Percentiles rank a stretch among this genome's conserved stretches.
These are phyloP conservation scores for Cyamopsis tetragonoloba DNA, from an alignment of 306 rosid genomes.

Conservation along the genomic window DNA sequence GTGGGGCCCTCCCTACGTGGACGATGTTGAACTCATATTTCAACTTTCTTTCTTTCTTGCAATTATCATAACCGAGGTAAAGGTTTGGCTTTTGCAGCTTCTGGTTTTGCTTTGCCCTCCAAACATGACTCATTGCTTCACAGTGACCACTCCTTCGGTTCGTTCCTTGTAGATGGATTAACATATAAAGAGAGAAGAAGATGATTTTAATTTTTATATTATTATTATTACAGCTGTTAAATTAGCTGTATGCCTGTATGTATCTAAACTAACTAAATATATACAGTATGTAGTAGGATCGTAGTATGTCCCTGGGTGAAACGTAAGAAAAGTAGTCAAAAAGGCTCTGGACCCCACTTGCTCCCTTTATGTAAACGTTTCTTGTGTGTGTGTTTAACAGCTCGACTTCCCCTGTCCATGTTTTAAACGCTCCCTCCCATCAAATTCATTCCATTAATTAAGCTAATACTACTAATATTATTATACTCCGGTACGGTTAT, in stretches of 20 bases:
- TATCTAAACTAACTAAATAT: too few species aligned
- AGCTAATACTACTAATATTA: not conserved
- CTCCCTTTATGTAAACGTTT: constrained; percentile 32
- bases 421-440: constrained; percentile 50
- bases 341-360: constrained; percentile 41
- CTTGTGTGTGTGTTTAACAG: constrained; percentile 72
- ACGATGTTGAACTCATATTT: constrained; percentile 39
- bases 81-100: not conserved
- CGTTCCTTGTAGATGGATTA: constrained; percentile 24
- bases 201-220: constrained; percentile 11
- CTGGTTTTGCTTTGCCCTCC: too few species aligned
- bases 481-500: not conserved
- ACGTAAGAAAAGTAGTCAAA: constrained; percentile 55
- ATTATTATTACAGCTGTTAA: too few species aligned
- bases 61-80: not conserved
- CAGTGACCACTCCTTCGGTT: not conserved
- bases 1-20: constrained; percentile 80
- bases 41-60: constrained; percentile 1
- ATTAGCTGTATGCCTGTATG: constrained; percentile 64
- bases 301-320: not conserved
- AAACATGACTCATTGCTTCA: not conserved
- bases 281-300: too few species aligned
- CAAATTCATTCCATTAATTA: not conserved
- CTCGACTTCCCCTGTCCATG: constrained; percentile 72
- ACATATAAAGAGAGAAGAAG: not conserved